These are phyloP conservation scores for Rubia tinctorum DNA, from an alignment of 305 asterid species.

Conservation along the genomic window DNA sequence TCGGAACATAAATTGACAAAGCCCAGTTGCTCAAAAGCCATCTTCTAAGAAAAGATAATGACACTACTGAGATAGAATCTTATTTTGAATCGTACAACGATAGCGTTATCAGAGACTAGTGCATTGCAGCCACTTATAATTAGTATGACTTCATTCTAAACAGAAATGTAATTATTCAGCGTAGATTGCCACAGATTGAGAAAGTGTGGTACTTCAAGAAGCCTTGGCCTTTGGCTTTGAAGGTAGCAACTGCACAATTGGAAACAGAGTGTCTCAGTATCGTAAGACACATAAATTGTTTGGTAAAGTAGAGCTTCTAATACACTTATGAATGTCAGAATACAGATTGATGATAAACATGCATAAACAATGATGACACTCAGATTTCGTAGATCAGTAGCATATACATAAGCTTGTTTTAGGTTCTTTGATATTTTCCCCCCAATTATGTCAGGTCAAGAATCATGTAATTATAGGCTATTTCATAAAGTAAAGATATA, in stretches of 20 bases:
- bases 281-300: not conserved
- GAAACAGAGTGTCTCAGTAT: conserved; percentile 10
- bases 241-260: conserved; percentile 71
- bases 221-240: conserved; percentile 67
- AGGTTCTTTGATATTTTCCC: not conserved
- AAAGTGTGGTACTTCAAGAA: conserved; percentile 34
- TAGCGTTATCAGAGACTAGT: not conserved
- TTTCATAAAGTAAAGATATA: not conserved
- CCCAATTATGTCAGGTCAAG: not conserved
- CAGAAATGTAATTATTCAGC: conserved; percentile 4
- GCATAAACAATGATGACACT: not conserved
- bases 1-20: not conserved
- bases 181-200: not conserved
- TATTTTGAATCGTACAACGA: not conserved
- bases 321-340: not conserved
- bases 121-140: not conserved
- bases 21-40: not conserved
- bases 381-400: too few species aligned
- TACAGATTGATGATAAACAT: not conserved
- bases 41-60: not conserved
- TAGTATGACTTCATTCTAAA: not conserved
- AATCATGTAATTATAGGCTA: not conserved
- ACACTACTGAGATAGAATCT: not conserved
- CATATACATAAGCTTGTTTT: too few species aligned
- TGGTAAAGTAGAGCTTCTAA: not conserved